phyloP scores from a whole-genome alignment of 1,139 yeast species.

The Pichia sp. region DNA sequence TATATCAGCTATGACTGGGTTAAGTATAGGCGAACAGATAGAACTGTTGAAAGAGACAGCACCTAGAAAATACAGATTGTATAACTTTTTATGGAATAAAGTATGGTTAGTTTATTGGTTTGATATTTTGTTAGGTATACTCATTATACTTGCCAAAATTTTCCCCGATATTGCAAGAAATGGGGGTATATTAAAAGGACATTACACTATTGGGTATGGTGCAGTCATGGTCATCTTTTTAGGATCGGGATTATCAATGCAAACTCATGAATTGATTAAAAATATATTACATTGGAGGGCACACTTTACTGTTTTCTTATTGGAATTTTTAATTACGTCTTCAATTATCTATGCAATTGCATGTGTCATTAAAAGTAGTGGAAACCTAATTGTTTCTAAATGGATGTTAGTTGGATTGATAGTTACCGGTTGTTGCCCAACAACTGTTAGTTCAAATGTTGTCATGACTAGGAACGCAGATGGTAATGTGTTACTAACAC shows the following conservation, averaged over 20 bases:
- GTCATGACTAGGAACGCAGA: conserved; percentile 65
- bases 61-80: conserved; percentile 8
- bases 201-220: conserved; percentile 75
- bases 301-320: conserved; percentile 60
- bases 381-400: conserved; percentile 52
- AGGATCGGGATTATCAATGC: conserved; percentile 73
- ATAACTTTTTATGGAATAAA: conserved; percentile 12
- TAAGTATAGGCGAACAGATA: conserved; percentile 8
- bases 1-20: no score
- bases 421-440: conserved; percentile 82
- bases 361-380: conserved; percentile 55
- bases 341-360: conserved; percentile 72
- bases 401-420: conserved; percentile 79
- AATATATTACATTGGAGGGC: conserved; percentile 77
- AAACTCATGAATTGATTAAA: conserved; percentile 49
- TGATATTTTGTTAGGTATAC: conserved; percentile 60
- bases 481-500: conserved; percentile 72
- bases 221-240: conserved; percentile 83
- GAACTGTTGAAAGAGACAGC: conserved; percentile 8
- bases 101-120: conserved; percentile 50
- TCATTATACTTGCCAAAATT: conserved; percentile 66
- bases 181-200: conserved; percentile 69
- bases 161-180: conserved; percentile 79
- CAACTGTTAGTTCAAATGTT: conserved; percentile 83
- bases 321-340: conserved; percentile 70